Evolutionary conservation across 148 eudicot genomes (phyloP), one percentile per base, ranked within the genome.

Genomic region (Rhododendron mucronatum): DNA sequence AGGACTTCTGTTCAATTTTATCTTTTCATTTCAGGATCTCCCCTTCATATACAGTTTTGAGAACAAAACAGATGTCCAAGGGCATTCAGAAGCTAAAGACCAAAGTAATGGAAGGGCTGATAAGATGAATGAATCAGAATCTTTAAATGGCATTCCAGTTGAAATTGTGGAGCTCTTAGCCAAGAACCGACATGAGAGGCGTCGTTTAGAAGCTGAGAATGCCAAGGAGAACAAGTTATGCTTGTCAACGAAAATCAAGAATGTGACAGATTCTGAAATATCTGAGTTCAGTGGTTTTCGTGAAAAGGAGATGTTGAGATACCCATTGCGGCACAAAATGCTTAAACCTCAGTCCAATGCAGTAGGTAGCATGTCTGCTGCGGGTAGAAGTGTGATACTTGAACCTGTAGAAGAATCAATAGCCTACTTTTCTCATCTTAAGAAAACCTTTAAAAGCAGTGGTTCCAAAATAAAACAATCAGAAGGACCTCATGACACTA

Each of bases 91-190:
- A 67, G 67, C 69, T 39, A 55, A 7, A 41, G 76, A 81, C 33
- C 47, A 82, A 67, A 74, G 45, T 57, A 57, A 28, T 4, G 85
- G 83, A 39, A 76, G 75, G 39, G 50, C 63, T 2, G 12, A 44
- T 59, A 44, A 74, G 76, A 44, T 48, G 59, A 30, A 73, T 44
- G 85, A 82, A 86, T 74, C 48, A 57, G 85, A 87, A 73, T 50
- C 81, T 71, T 81, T 73, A 39, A 71, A 76, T 82, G 88, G 77
- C 45, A n/a, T 86, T 41, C 84, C 85, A 39, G 53, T 86, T 16
- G 86, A 87, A 83, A 87, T 87, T 78, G 86, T 87, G 86, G 88
- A 83, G 78, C 86, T 87, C 74, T 59, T 87, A 48, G 86, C 88
- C 28, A 83, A 83, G 86, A 78, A 65, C 28, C 59, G 83, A 37